A percentile compares a stretch with the other conserved stretches of the same genome.
Evolutionary conservation across 164 flowering plant species (phyloP).

Genomic region (Piper longum): DNA sequence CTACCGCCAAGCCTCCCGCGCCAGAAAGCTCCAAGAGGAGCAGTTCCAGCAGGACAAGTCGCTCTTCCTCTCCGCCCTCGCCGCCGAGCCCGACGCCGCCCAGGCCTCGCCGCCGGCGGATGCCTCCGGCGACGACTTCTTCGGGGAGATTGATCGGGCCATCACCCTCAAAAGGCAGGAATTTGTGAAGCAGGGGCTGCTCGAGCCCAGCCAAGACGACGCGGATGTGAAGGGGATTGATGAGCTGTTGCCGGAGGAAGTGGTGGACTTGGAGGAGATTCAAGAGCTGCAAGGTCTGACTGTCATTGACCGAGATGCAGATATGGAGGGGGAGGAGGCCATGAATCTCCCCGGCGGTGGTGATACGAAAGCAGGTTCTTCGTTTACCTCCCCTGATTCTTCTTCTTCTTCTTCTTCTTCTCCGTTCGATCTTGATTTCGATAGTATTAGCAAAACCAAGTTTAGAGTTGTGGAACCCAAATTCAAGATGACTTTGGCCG

Average conservation of each 20-base stretch:
- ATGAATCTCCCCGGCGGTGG: constrained; percentile 14
- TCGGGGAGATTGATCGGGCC: constrained; percentile 74
- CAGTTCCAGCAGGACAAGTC: constrained; percentile 57
- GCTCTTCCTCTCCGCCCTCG: constrained; percentile 55
- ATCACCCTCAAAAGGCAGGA: constrained; percentile 69
- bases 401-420: constrained; percentile 11
- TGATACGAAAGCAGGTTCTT: constrained; percentile 13
- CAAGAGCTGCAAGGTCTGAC: constrained; percentile 47
- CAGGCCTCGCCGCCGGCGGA: no score
- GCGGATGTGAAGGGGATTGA: constrained; percentile 27
- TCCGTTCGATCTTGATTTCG: constrained; percentile 62
- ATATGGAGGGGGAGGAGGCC: constrained; percentile 10
- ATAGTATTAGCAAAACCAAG: constrained; percentile 39
- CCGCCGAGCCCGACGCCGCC: constrained; percentile 12
- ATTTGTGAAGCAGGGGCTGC: constrained; percentile 66
- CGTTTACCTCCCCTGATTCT: not conserved
- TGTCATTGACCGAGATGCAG: constrained; percentile 17
- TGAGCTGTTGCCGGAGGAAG: constrained; percentile 63
- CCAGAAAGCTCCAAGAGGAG: constrained; percentile 55
- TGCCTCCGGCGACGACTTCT: constrained; percentile 58
- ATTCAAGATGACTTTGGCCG: constrained; percentile 71
- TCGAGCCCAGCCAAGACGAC: constrained; percentile 51
- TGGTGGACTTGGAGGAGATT: constrained; percentile 77
- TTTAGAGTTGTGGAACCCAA: constrained; percentile 75
- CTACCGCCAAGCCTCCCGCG: constrained; percentile 64